Conservation (phyloP, 164 flowering plant genomes). For the Tetracentron sinense region DNA sequence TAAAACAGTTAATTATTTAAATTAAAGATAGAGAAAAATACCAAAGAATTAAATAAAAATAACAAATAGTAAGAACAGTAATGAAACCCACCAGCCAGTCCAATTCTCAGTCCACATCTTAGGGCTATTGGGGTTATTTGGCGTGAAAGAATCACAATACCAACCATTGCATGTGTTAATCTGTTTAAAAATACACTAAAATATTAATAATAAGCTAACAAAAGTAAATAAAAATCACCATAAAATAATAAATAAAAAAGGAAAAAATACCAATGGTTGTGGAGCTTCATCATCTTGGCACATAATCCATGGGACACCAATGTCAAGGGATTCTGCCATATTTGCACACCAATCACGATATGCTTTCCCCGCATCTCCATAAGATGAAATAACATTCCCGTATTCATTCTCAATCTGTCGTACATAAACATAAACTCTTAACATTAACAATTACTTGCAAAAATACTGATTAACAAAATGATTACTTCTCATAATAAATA, state of each 20-base stretch:
- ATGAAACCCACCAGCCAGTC: slow-evolving; percentile 23
- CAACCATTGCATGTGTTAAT: neutral
- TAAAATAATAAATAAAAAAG: too few species aligned
- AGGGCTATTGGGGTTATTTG: slow-evolving; percentile 36
- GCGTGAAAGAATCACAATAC: too few species aligned
- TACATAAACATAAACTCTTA: too few species aligned
- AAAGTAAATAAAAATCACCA: neutral
- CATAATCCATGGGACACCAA: neutral
- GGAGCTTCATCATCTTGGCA: neutral
- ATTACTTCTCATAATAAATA: neutral
- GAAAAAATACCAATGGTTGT: too few species aligned
- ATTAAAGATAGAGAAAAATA: too few species aligned
- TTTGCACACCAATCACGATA: neutral
- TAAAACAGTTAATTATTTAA: too few species aligned
- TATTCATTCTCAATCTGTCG: slow-evolving; percentile 15
- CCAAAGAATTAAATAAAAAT: too few species aligned
- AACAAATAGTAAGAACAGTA: neutral
- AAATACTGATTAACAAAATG: too few species aligned
- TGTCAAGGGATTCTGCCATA: neutral
- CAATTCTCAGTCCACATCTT: slow-evolving; percentile 57
- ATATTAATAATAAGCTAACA: neutral
- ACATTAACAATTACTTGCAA: too few species aligned
- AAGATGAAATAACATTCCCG: neutral
- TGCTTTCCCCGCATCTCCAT: neutral
- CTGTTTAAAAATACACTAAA: neutral